phyloP scores from a whole-genome alignment of 192 early-diverging fungal genomes.

The Backusella morwellensis region DNA sequence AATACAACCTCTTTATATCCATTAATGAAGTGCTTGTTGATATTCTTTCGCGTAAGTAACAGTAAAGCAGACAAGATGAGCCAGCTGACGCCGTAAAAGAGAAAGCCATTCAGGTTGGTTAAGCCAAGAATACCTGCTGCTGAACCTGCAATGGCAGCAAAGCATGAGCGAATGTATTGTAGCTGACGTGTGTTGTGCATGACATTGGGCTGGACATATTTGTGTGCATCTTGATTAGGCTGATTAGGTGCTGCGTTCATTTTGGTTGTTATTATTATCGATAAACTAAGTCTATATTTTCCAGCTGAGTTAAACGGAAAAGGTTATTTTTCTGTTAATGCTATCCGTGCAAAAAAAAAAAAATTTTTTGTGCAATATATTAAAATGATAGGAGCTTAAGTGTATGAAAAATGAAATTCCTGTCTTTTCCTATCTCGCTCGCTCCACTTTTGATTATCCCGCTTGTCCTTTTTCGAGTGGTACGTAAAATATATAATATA shows the following conservation, averaged over 20 bases:
- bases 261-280: background rate
- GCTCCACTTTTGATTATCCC: background rate
- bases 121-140: conserved; percentile 90
- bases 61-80: conserved; percentile 59
- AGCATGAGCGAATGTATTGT: conserved; percentile 64
- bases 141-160: conserved; percentile 73
- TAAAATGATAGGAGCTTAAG: background rate
- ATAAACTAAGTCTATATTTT: background rate
- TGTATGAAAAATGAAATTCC: background rate
- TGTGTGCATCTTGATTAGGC: conserved; percentile 26
- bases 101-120: conserved; percentile 79
- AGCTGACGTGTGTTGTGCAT: conserved; percentile 61
- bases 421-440: background rate
- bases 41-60: conserved; percentile 23
- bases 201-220: conserved; percentile 50
- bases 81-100: conserved; percentile 76
- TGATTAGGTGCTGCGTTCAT: conserved; percentile 12
- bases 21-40: conserved; percentile 48
- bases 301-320: background rate
- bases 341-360: background rate
- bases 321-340: background rate
- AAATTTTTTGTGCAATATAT: background rate
- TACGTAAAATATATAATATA: background rate
- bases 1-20: conserved; percentile 46
- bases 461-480: background rate